These are phyloP conservation scores for Hysterangium stoloniferum DNA, from an alignment of 768 basidiomycete genomes.

Conservation along the genomic window DNA sequence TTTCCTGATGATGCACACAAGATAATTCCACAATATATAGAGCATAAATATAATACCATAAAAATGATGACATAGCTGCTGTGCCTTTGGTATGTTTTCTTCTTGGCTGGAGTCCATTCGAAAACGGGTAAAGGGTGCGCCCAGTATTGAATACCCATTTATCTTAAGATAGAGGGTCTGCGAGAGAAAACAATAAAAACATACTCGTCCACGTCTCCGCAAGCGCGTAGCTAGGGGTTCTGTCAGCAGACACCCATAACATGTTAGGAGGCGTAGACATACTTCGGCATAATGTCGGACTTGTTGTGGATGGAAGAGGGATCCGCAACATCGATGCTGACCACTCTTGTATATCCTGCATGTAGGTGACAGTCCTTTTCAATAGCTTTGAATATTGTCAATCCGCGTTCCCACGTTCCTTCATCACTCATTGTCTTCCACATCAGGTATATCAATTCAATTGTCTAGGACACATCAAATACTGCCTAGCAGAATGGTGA, in stretches of 20 bases:
- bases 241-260: background rate
- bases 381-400: constrained; percentile 19
- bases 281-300: constrained; percentile 69
- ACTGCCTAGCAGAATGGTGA: background rate
- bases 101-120: constrained; percentile 17
- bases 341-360: constrained; percentile 16
- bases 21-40: background rate
- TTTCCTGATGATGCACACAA: too few relatives aligned
- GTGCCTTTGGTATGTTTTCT: constrained; percentile 2
- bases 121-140: constrained; percentile 26
- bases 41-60: background rate
- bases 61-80: background rate
- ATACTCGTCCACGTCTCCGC: constrained; percentile 19
- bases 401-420: constrained; percentile 19
- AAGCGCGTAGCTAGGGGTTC: constrained; percentile 9
- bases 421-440: constrained; percentile 18
- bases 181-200: constrained; percentile 16
- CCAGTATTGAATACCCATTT: constrained; percentile 29
- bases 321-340: constrained; percentile 9
- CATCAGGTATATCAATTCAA: constrained; percentile 16
- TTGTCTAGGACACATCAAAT: background rate
- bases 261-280: constrained; percentile 16
- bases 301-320: constrained; percentile 19
- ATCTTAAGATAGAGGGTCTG: constrained; percentile 22
- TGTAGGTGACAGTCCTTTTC: constrained; percentile 13